Evolutionary conservation across 768 basidiomycete species (phyloP), one percentile per base, ranked within the genome.

Genomic region (Mycena maculata): DNA sequence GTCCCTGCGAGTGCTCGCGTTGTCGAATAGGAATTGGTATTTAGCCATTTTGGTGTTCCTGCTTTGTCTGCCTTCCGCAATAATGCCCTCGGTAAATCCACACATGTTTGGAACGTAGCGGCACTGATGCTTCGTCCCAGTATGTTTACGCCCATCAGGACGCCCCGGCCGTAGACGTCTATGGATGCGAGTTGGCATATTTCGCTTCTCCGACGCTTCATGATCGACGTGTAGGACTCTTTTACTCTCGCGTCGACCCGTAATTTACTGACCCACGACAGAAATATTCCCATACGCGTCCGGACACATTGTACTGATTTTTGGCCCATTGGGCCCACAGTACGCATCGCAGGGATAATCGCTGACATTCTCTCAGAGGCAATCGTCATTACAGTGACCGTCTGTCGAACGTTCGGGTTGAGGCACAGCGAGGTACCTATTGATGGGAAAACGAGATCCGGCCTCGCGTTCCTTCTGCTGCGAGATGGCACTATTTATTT

Each of bases 401-500:
- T 77, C 31, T 68, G 48, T 33, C 73, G 74, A 55, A 78, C 76
- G 2, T 74, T 75, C 55, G 18, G 58, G 33, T 6, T 66, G 25
- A 59, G 57, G 36, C 64, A 71, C 8, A 72, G 53, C 50, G 70
- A 71, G 53, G n/a, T 73, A 16, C 66, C 72, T 2, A 33, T 71
- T 11, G 72, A 69, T 6, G 74, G 55, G 20, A 53, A 70, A 25
- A 66, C 70, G 22, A 72, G 72, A 22, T 73, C 77, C 2, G 71
- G 76, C 27, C 60, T 77, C 39, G 72, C 72, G 45, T 58, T 60
- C 13, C 44, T 77, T 23, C 52, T 77, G 15, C 61, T 78, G 3
- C 72, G 73, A 72, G 73, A 77, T 60, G 77, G 70, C 52, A 73
- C 71, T 18, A 60, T 79, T 22, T 76, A 79, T 65, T 79, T 77